Base-by-base conservation (phyloP, 1,284 basidiomycete species). In the Leucoagaricus sp. region DNA sequence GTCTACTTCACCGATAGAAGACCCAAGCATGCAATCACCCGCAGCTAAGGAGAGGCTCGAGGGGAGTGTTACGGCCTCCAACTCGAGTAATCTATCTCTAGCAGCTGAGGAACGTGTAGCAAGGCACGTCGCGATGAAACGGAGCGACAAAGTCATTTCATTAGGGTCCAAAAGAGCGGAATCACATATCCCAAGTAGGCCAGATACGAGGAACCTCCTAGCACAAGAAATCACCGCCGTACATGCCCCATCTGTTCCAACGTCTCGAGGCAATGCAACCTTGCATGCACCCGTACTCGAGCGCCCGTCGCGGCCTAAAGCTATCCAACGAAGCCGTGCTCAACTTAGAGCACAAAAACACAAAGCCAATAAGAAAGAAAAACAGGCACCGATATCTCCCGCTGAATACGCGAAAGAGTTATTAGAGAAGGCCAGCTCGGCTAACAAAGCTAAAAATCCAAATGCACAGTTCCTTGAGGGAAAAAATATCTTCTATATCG, bases 401-500 rank as follows among this genome's bases (percentile, higher is more conserved):
- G 59, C 53, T 25, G 63, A 75, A 60, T 76, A 72, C 58, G 75
- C 72, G 9, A 63, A 62, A 54, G 66, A 62, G 40, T 58, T 75
- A 8, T 62, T 66, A 25, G 64, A 64, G 15, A 67, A 67, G 36
- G 53, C 54, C 53, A 57, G 51, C 31, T 31, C 41, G 9, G 49
- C 33, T 40, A 53, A 34, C 28, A 26, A 58, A 49, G 34, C 58
- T 40, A 51, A 61, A 55, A 46, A n/a, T 31, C 48, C 51, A 17
- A 34, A 19, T 15, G 58, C 58, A 61, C 70, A 72, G 59, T 77
- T 77, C 62, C 70, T 89, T 17, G 70, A 71, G 50, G 83, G 81
- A 19, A 79, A 75, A 62, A 71, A 70, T 36, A 81, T 89, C 41
- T 83, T 82, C 63, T 87, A 83, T 62, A 72, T 75, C 26, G 83